A percentile compares a stretch with the other conserved stretches of the same genome.
Conservation (phyloP, 805 yeast species). For the Saturnispora zaruensis region DNA sequence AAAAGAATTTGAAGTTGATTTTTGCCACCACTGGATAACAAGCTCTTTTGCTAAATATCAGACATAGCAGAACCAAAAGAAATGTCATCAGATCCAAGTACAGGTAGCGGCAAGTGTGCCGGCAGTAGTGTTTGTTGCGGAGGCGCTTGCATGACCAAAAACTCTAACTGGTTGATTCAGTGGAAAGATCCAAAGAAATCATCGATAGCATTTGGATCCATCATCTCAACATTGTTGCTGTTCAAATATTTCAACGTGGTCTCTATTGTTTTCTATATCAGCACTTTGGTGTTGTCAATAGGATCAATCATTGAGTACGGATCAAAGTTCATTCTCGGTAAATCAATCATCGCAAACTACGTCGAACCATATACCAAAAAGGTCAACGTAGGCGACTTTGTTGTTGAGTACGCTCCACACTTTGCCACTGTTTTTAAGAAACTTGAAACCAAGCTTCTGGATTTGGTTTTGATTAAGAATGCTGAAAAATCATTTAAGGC, state of each 20-base stretch:
- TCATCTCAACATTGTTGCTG: conserved; percentile 45
- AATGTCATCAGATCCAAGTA: conserved; percentile 2
- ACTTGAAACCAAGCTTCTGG: conserved; percentile 46
- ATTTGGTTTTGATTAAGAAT: conserved; percentile 57
- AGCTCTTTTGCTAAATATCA: neutral
- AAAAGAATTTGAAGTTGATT: neutral
- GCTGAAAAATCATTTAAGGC: conserved; percentile 66
- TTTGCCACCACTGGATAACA: neutral
- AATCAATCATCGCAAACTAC: conserved; percentile 72
- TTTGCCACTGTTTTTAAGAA: conserved; percentile 35
- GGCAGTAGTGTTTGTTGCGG: conserved; percentile 23
- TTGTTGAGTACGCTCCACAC: conserved; percentile 28
- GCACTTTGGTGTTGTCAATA: conserved; percentile 45
- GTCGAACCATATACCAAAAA: conserved; percentile 54
- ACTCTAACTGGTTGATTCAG: conserved; percentile 38
- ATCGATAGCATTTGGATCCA: conserved; percentile 65
- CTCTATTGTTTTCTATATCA: conserved; percentile 50
- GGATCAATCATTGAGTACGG: conserved; percentile 72
- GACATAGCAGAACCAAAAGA: neutral
- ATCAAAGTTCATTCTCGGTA: conserved; percentile 65
- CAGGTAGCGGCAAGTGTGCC: neutral
- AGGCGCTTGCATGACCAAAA: conserved; percentile 24
- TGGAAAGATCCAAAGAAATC: conserved; percentile 74
- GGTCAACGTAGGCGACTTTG: conserved; percentile 24
- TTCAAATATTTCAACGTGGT: conserved; percentile 57